Evolutionary conservation across 176 grass and related monocot genomes (phyloP).

Genomic region (Cenchrus americanus): DNA sequence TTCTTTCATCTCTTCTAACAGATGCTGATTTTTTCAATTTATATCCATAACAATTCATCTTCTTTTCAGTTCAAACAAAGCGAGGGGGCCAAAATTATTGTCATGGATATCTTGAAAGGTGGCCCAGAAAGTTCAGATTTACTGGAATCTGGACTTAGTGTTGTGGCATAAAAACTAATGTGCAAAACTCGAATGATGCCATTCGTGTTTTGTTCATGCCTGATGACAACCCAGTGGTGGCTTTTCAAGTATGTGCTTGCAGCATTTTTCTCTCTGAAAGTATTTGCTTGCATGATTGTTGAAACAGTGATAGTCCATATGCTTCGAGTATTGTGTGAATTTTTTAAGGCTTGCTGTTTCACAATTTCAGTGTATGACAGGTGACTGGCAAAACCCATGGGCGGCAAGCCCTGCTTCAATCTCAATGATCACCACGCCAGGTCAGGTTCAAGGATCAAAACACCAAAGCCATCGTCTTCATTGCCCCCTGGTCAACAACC

Average conservation of each 20-base stretch:
- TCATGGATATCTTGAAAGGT: constrained; percentile 67
- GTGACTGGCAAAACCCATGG: too few relatives aligned
- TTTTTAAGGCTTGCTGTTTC: not conserved
- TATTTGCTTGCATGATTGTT: not conserved
- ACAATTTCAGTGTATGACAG: constrained; percentile 8
- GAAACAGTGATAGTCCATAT: not conserved
- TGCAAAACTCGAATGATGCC: constrained; percentile 73
- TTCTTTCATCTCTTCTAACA: too few relatives aligned
- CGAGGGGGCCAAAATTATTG: constrained; percentile 64
- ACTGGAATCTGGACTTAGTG: constrained; percentile 69
- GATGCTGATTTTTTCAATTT: too few relatives aligned
- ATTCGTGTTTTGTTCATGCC: constrained; percentile 77
- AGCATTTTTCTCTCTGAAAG: not conserved
- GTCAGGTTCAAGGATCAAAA: too few relatives aligned
- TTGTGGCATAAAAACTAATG: constrained; percentile 57
- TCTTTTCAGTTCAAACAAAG: constrained; percentile 74
- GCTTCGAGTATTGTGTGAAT: constrained; percentile 8
- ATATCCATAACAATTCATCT: too few relatives aligned
- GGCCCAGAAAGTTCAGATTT: constrained; percentile 55
- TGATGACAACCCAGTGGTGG: constrained; percentile 85
- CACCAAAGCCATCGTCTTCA: too few relatives aligned
- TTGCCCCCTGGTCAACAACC: too few relatives aligned
- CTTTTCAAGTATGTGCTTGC: constrained; percentile 76
- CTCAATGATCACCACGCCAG: too few relatives aligned
- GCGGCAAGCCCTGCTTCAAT: too few relatives aligned